Base-by-base conservation (phyloP, 2,329 filamentous ascomycete genomes). In the Fusarium phyllophilum region DNA sequence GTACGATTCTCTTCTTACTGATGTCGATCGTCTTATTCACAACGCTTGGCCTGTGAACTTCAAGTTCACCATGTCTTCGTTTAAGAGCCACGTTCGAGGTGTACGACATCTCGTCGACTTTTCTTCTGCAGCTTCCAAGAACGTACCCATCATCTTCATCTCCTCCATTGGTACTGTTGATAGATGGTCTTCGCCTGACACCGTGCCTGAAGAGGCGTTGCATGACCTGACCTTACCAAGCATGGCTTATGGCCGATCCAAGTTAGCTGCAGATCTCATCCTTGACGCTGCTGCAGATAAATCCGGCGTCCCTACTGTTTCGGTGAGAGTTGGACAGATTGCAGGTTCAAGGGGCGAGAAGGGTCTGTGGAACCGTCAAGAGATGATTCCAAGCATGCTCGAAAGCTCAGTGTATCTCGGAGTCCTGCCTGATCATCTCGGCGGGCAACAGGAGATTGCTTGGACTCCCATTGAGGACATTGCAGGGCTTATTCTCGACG, bases 21-120 rank as follows among this genome's bases (percentile, higher is more conserved):
- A 10, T 3, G 64, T 33, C 6, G 66, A 68, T 24, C 42, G 64
- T 2, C 42, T 68, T 1, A 24, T 68, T 4, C 66, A 68, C 10
- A 68, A 68, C 20, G 66, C 66, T 0, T 68, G 66, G 66, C 66
- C 66, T 0, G 66, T 68, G 3, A 68, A 68, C n/a, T 68, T 68
- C 56, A 68, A 68, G 5, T 55, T 68, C 14, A 68, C 36, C 9
- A 49, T 68, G 4, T 55, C 64, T 5, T 62, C 66, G 0, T 68
- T 68, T 10, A 56, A 68, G 2, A 38, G 15, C 4, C 54, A 45
- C 0, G 61, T 68, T 5, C 26, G 64, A 0, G 66, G 66, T 0
- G 56, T 68, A 0, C 56, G 66, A 3, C 48, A 68, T 7, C 18
- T 68, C 0, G 38, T 63, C 3, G 36, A 68, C 2, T 55, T 68